Conservation (phyloP, 2,329 filamentous ascomycete genomes). For the Trichoderma koningii region DNA sequence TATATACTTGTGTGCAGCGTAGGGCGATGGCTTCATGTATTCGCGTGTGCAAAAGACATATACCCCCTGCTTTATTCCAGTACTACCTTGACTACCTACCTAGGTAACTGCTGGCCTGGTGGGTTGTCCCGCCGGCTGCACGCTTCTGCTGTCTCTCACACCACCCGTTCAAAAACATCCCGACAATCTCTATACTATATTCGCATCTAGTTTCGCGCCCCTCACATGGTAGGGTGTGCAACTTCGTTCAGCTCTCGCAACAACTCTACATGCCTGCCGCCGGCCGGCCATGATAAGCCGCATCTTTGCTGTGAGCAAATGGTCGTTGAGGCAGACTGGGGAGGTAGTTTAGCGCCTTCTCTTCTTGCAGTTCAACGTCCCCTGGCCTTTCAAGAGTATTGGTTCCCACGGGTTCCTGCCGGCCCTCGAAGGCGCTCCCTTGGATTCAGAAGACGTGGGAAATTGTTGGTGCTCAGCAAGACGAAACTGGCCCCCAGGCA, state of each 20-base stretch:
- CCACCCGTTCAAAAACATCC: conserved; percentile 16
- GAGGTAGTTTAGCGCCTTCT: neutral
- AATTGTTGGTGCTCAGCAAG: neutral
- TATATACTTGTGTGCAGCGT: neutral
- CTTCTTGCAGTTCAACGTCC: neutral
- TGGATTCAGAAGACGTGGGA: neutral
- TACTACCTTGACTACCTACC: too few relatives aligned
- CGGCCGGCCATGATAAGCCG: neutral
- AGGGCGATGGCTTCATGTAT: conserved; percentile 17
- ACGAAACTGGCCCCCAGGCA: conserved; percentile 11
- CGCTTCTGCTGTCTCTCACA: conserved; percentile 16
- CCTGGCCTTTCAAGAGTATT: conserved; percentile 15
- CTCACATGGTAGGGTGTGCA: neutral
- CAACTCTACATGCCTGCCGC: neutral
- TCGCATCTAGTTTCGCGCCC: conserved; percentile 9
- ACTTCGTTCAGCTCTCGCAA: neutral
- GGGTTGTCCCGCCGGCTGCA: neutral
- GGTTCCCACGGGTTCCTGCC: neutral
- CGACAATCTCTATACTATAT: conserved; percentile 23
- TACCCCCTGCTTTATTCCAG: neutral
- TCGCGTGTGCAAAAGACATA: conserved; percentile 3
- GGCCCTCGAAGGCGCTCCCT: neutral
- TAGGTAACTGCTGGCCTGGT: neutral
- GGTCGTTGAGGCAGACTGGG: neutral
- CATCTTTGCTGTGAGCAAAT: neutral